Conservation (phyloP, 2,329 filamentous ascomycete genomes). For the Ceratocystis papillata region DNA sequence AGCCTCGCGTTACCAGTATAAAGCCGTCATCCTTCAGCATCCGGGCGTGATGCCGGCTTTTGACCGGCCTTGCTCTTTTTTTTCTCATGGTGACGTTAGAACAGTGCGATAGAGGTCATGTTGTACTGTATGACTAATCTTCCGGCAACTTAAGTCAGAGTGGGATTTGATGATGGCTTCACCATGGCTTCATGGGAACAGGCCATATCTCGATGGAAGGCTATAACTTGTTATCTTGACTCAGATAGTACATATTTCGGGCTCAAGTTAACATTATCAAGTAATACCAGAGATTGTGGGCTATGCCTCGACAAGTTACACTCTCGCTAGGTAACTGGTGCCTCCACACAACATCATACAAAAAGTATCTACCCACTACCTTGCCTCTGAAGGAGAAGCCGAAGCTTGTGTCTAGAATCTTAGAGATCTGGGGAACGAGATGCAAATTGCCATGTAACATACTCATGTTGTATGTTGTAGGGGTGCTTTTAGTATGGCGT, state of each 20-base stretch:
- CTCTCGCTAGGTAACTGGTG: neutral
- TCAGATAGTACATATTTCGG: neutral
- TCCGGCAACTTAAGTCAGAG: neutral
- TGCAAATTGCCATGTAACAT: neutral
- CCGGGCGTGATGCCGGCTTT: neutral
- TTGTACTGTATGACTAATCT: slow-evolving; percentile 10
- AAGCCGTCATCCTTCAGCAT: neutral
- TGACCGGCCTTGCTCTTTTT: neutral
- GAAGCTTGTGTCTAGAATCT: neutral
- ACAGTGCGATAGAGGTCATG: neutral
- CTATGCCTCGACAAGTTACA: neutral
- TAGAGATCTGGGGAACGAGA: neutral
- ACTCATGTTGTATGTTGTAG: too few relatives aligned
- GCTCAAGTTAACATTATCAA: neutral
- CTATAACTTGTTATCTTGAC: neutral
- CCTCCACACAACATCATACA: neutral
- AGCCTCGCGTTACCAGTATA: neutral
- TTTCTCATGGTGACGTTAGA: neutral
- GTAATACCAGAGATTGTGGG: too few relatives aligned
- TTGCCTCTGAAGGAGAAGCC: neutral
- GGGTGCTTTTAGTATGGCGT: neutral
- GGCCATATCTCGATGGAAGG: neutral
- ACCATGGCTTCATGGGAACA: neutral
- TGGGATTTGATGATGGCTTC: neutral
- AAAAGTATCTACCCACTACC: slow-evolving; percentile 6